phyloP scores from a whole-genome alignment of 805 yeast species.

The Saccharomycopsis sp. region DNA sequence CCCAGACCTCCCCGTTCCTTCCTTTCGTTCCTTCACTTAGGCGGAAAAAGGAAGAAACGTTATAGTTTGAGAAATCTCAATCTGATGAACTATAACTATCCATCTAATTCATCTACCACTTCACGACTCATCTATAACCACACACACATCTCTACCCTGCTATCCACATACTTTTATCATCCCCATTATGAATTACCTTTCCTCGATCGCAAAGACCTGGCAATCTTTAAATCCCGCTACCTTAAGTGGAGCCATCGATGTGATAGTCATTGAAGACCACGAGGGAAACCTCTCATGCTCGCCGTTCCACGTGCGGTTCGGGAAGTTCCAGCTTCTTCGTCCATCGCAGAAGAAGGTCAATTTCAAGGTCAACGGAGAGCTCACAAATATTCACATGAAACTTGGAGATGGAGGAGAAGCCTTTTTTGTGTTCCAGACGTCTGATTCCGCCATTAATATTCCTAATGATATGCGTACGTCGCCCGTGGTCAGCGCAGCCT shows the following conservation, averaged over 20 bases:
- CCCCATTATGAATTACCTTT: constrained; percentile 17
- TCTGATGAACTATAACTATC: too few relatives aligned
- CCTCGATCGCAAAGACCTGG: constrained; percentile 92
- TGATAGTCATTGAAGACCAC: constrained; percentile 87
- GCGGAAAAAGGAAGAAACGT: too few relatives aligned
- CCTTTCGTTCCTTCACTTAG: too few relatives aligned
- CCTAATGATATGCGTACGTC: constrained; percentile 79
- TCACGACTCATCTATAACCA: too few relatives aligned
- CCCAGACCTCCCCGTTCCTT: too few relatives aligned
- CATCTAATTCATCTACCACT: too few relatives aligned
- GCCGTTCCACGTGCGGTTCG: constrained; percentile 95
- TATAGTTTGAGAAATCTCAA: too few relatives aligned
- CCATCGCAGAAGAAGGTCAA: constrained; percentile 95
- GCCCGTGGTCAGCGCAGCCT: constrained; percentile 66
- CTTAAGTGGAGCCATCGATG: constrained; percentile 93
- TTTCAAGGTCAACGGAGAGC: constrained; percentile 74
- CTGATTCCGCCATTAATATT: constrained; percentile 47
- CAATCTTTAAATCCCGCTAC: constrained; percentile 95
- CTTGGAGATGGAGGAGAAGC: constrained; percentile 98
- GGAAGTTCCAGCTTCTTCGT: constrained; percentile 83
- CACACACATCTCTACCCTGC: not conserved
- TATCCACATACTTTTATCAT: too few relatives aligned
- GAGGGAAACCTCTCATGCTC: constrained; percentile 76
- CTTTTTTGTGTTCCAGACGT: constrained; percentile 89
- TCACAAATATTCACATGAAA: constrained; percentile 88